Base-by-base conservation (phyloP, 768 basidiomycete species). In the Cantharellus anzutake region DNA sequence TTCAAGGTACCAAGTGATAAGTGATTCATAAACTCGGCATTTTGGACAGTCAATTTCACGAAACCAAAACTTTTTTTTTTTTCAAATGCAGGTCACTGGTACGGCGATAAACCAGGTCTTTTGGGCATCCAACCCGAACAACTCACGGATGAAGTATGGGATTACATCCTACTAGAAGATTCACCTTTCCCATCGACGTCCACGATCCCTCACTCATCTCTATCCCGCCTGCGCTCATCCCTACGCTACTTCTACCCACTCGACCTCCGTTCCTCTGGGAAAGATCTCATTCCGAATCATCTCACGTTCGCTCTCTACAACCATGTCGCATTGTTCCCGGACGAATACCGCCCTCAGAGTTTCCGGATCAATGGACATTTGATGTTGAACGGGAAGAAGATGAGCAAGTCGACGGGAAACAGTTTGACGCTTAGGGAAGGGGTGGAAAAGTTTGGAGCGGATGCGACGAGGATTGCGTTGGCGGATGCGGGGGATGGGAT, bases 71-170 rank as follows among this genome's bases (percentile, higher is more conserved):
- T 59, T 42, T 55, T 57, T 48, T 48, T 11, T 11, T 39, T 4
- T 34, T 34, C 37, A 59, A 4, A 66, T 86, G 83, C 77, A 39
- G 77, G 78, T 60, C 81, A 80, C 64, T 78, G 94, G 65, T 82
- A 88, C 56, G 96, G 96, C 34, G 78, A 75, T 63, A 76, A 77
- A 57, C 78, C 81, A 29, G 94, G 96, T 2, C 82, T 86, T 16
- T 73, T 97, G 59, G 87, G 86, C 59, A 82, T 99, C 67, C 83
- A 79, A 0, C 73, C 90, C 14, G 86, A 90, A 41, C 87, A 97
- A 67, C 84, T 99, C 87, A 97, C 91, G 0, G 94, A 98, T 71
- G 94, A 92, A 69, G 79, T 91, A 56, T 99, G 93, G 92, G 93
- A 97, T 63, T 94, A 96, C 72, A 72, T 99, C 63, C 84, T 92